Conservation (phyloP, 768 basidiomycete species). For the Amanita exitialis region DNA sequence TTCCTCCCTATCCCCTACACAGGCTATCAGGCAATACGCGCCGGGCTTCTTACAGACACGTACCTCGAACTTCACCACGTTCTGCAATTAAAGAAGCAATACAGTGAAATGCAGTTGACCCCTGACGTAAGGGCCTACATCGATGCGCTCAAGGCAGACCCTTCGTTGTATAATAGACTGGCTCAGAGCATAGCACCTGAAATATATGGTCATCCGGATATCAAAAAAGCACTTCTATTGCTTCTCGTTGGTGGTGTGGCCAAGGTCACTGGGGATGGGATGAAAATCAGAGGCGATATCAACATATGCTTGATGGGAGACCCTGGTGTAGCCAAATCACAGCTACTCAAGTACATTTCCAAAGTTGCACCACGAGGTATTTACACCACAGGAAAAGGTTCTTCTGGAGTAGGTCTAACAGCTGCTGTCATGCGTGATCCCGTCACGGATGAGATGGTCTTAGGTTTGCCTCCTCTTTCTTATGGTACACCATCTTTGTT, state of each 20-base stretch:
- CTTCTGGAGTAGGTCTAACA: slow-evolving; percentile 96
- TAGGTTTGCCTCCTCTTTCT: slow-evolving; percentile 48
- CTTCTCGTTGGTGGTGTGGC: slow-evolving; percentile 94
- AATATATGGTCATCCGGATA: slow-evolving; percentile 95
- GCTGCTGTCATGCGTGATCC: slow-evolving; percentile 99
- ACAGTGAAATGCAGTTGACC: slow-evolving; percentile 88
- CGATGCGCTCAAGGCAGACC: slow-evolving; percentile 58
- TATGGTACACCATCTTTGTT: neutral
- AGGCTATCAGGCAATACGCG: slow-evolving; percentile 93
- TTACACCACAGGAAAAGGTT: slow-evolving; percentile 97
- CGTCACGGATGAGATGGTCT: slow-evolving; percentile 98
- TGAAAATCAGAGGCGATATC: slow-evolving; percentile 98
- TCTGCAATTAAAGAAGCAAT: slow-evolving; percentile 95
- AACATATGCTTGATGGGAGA: slow-evolving; percentile 99
- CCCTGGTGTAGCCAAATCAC: slow-evolving; percentile 98
- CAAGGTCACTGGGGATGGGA: slow-evolving; percentile 91
- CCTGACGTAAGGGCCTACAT: slow-evolving; percentile 70
- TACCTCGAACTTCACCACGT: slow-evolving; percentile 90
- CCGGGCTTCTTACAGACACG: slow-evolving; percentile 94
- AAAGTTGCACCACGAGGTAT: slow-evolving; percentile 97
- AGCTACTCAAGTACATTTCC: slow-evolving; percentile 94
- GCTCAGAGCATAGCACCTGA: slow-evolving; percentile 95
- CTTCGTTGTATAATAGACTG: slow-evolving; percentile 77
- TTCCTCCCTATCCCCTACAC: slow-evolving; percentile 98
- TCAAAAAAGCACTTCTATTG: slow-evolving; percentile 91